Conservation (phyloP, 768 basidiomycete genomes). For the Tephrocybe sp. region DNA sequence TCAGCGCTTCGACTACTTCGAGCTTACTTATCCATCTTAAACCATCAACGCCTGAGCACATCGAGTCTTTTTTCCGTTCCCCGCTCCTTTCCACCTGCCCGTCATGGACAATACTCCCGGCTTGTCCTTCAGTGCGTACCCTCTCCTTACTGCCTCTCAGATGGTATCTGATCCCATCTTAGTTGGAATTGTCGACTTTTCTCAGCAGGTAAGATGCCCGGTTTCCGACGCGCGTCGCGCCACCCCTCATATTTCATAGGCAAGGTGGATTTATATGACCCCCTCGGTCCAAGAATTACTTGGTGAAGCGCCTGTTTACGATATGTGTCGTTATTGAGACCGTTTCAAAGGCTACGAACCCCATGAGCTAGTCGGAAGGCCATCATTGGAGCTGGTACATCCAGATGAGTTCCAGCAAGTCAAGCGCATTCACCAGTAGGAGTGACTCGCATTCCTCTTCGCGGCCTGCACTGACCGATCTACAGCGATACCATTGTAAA, state of each 20-base stretch:
- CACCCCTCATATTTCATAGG: slow-evolving; percentile 37
- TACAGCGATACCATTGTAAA: slow-evolving; percentile 69
- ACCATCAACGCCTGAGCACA: slow-evolving; percentile 8
- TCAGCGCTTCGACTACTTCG: slow-evolving; percentile 16
- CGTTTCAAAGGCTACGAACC: slow-evolving; percentile 66
- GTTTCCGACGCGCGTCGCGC: slow-evolving; percentile 8
- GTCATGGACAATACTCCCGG: slow-evolving; percentile 57
- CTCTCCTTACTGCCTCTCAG: slow-evolving; percentile 6
- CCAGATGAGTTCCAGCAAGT: slow-evolving; percentile 74
- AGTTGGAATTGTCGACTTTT: slow-evolving; percentile 85
- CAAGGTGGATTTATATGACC: slow-evolving; percentile 66
- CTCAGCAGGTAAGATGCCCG: slow-evolving; percentile 53
- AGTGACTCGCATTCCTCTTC: slow-evolving; percentile 5
- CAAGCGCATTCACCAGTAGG: slow-evolving; percentile 70
- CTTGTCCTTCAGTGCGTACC: slow-evolving; percentile 74
- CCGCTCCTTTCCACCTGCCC: slow-evolving; percentile 10
- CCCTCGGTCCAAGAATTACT: slow-evolving; percentile 65
- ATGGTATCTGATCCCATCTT: slow-evolving; percentile 6
- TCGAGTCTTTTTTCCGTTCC: slow-evolving; percentile 16
- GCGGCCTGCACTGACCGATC: background rate
- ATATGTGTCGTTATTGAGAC: background rate
- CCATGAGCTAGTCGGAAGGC: slow-evolving; percentile 63
- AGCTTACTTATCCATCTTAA: slow-evolving; percentile 16
- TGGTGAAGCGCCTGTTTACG: slow-evolving; percentile 34
- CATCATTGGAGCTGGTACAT: slow-evolving; percentile 76